Evolutionary conservation across 805 yeast species (phyloP).

Genomic region (Peterozyma toletana): DNA sequence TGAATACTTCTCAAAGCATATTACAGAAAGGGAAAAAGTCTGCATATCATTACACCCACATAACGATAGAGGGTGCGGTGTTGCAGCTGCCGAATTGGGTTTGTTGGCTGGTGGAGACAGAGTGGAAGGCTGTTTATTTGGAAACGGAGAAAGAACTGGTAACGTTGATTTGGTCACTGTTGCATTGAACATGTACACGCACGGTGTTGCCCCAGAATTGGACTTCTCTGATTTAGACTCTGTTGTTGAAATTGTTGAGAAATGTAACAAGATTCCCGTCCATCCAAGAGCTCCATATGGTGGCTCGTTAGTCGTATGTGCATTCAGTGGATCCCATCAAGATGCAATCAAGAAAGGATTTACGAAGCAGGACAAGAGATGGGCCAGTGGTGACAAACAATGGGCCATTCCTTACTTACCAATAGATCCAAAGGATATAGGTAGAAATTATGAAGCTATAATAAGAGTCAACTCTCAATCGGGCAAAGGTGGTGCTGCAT

Average conservation of each 20-base stretch:
- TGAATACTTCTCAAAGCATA: conserved; percentile 59
- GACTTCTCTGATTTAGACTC: conserved; percentile 65
- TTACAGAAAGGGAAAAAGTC: conserved; percentile 60
- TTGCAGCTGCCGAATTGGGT: conserved; percentile 83
- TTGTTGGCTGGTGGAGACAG: conserved; percentile 84
- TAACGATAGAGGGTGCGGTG: conserved; percentile 83
- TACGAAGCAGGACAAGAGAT: conserved; percentile 34
- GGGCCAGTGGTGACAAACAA: conserved; percentile 27
- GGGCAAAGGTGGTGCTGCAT: conserved; percentile 87
- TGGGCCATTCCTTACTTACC: conserved; percentile 84
- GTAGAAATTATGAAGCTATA: conserved; percentile 88
- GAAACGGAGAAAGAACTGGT: conserved; percentile 86
- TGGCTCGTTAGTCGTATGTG: conserved; percentile 77
- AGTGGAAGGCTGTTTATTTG: conserved; percentile 80
- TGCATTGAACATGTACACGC: conserved; percentile 72
- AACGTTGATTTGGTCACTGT: conserved; percentile 77
- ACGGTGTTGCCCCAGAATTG: conserved; percentile 63
- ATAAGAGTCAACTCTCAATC: conserved; percentile 84
- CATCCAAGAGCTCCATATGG: conserved; percentile 79
- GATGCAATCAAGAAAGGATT: conserved; percentile 86
- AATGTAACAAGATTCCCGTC: conserved; percentile 75
- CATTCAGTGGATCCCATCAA: conserved; percentile 82
- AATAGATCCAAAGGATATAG: conserved; percentile 77
- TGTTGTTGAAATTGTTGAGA: conserved; percentile 67
- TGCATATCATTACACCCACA: conserved; percentile 78